Conservation (phyloP, 2,329 filamentous ascomycete genomes). For the Myriosclerotinia duriaeana region DNA sequence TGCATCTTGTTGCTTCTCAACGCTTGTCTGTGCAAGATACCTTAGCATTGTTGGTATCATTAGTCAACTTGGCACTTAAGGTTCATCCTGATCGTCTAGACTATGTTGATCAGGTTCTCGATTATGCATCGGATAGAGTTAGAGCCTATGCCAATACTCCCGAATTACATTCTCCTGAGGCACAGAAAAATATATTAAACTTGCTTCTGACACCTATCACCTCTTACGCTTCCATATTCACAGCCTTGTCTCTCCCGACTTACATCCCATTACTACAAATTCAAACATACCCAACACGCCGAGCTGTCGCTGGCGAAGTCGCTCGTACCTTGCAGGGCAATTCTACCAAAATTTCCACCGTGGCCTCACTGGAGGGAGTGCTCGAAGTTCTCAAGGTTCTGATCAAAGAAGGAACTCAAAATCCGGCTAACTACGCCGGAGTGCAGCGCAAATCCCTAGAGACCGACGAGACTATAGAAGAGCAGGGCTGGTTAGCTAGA, state of each 20-base stretch:
- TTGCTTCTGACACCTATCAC: conserved; percentile 89
- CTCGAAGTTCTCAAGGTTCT: conserved; percentile 85
- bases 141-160: conserved; percentile 88
- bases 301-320: conserved; percentile 88
- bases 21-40: conserved; percentile 91
- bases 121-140: conserved; percentile 84
- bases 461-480: conserved; percentile 96
- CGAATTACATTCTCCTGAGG: conserved; percentile 84
- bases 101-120: conserved; percentile 91
- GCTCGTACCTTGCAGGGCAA: conserved; percentile 79
- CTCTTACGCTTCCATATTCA: conserved; percentile 91
- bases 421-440: conserved; percentile 80
- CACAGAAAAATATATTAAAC: conserved; percentile 84
- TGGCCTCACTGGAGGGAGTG: conserved; percentile 81
- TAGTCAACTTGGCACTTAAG: conserved; percentile 89
- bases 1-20: conserved; percentile 88
- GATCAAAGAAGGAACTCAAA: conserved; percentile 87
- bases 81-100: conserved; percentile 92
- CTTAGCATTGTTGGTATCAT: conserved; percentile 88
- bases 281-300: conserved; percentile 87
- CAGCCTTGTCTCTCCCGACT: conserved; percentile 87
- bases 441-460: conserved; percentile 73
- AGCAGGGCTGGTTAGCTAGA: conserved; percentile 94
- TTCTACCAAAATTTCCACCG: conserved; percentile 73
- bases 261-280: conserved; percentile 88